Base-by-base conservation (phyloP, 139 green algal species). In the Eudorina sp. region DNA sequence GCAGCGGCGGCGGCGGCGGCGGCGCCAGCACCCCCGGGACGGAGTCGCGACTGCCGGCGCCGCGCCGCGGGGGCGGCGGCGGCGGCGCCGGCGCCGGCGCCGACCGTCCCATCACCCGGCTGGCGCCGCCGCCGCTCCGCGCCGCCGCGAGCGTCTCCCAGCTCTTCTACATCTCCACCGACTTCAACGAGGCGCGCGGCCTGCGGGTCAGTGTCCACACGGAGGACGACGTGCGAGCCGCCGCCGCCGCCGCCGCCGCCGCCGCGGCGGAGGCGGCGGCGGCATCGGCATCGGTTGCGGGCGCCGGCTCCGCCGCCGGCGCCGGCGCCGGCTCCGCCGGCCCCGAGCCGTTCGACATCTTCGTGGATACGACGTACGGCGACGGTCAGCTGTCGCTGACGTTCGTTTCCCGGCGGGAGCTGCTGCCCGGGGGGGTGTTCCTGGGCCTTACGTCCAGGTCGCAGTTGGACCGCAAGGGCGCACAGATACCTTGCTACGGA, bases 401-500 rank as follows among this genome's bases (percentile, higher is more conserved):
- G 0, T 80, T 88, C 27, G 82, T 88, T 19, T 68, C 66, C 1
- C 46, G 82, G 64, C 46, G 66, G 25, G 45, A 79, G 64, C 66
- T 88, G 60, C 41, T 38, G n/a, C 41, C 79, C 11, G 79, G 79
- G 1, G 80, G 80, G n/a, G 43, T 77, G 43, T 86, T 86, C 41
- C 62, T 86, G 60, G 80, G 80, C 3, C 80, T 86, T 1, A 76
- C 80, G 27, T 75, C 53, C 9, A 41, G 60, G 16, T 29, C 80
- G 62, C 82, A 88, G 45, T 34, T 88, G 21, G 82, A 88, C 23
- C 82, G 66, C 34, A 64, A 64, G 29, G 81, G 81, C 62, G 45
- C 64, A 0, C 64, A 53, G 58, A 88, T 88, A 34, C 82, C 82
- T 16, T 80, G 82, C 82, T 88, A 72, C 82, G 82, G 82, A 11